Conservation (phyloP, 1,139 yeast species). For the Geotrichum reessii region DNA sequence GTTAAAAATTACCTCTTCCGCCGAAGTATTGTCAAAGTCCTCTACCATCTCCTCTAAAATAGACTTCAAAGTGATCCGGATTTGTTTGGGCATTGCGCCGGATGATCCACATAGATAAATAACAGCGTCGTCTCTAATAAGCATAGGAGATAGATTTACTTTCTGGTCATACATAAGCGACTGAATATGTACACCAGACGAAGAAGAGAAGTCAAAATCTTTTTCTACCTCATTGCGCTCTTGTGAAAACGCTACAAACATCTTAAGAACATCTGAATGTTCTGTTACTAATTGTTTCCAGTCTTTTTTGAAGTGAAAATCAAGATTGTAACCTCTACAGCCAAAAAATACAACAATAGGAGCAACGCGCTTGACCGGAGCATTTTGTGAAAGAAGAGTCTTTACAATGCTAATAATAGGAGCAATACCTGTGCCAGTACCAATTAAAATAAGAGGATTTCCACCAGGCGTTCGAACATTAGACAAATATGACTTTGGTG, state of each 20-base stretch:
- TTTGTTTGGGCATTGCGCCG: constrained; percentile 93
- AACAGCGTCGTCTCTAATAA: constrained; percentile 49
- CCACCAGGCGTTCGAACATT: constrained; percentile 24
- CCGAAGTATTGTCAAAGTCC: constrained; percentile 42
- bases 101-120: constrained; percentile 87
- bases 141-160: constrained; percentile 43
- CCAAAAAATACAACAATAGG: constrained; percentile 58
- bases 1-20: constrained; percentile 46
- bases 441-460: constrained; percentile 62
- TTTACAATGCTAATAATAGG: constrained; percentile 46
- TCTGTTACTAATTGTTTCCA: constrained; percentile 39
- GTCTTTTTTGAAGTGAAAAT: constrained; percentile 55
- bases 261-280: constrained; percentile 1
- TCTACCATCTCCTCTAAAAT: constrained; percentile 43
- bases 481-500: constrained; percentile 29
- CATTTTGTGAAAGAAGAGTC: constrained; percentile 8
- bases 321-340: constrained; percentile 60
- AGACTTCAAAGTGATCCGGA: constrained; percentile 66
- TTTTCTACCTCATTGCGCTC: background rate
- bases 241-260: constrained; percentile 17
- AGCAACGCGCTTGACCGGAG: constrained; percentile 7
- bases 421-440: constrained; percentile 93
- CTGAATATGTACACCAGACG: constrained; percentile 57
- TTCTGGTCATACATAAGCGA: constrained; percentile 52
- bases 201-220: background rate